Evolutionary conservation across 1,284 basidiomycete species (phyloP), one percentile per base, ranked within the genome.

Genomic region (Agroathelia rolfsii): DNA sequence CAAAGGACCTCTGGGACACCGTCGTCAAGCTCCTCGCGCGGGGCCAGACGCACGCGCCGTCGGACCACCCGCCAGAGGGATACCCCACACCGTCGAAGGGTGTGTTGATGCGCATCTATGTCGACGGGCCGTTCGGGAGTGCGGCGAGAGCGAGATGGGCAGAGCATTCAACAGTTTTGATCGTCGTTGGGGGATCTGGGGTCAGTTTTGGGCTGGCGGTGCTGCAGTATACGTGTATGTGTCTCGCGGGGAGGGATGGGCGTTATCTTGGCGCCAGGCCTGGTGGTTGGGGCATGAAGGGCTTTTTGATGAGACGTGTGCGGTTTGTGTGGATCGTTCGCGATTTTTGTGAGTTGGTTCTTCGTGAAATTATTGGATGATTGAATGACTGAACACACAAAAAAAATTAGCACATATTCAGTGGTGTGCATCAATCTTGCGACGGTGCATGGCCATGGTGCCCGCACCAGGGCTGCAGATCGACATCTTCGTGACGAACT

Each of bases 281-380:
- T 3, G 62, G 66, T 12, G 60, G 68, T 4, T 62, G 57, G 58
- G 58, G 62, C 4, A 47, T 56, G 28, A 61, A 58, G 25, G 53
- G 53, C 6, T 73, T 68, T 43, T 58, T 61, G 38, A 74, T 72
- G 2, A 61, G 53, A 24, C 66, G 84, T 2, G 67, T 89, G 0
- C 66, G 85, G 15, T 87, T 92, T 43, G 71, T 90, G 3, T 92
- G 88, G 88, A 69, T 90, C 30, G 65, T 87, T 30, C 65, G 84
- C 32, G 87, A 90, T 50, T 87, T 80, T 49, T 69, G 82, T 82
- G 38, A 52, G 72, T 64, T 6, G n/a, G 25, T 6, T 3, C 20
- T 26, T 8, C 10, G 8, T 28, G 10, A 5, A 9, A 17, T 12
- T 32, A 9, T 6, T 25, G 10, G 12, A 28, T 22, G 14, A 22